Conservation (phyloP, 2,329 filamentous ascomycete genomes). For the Epichloe coenophiala region DNA sequence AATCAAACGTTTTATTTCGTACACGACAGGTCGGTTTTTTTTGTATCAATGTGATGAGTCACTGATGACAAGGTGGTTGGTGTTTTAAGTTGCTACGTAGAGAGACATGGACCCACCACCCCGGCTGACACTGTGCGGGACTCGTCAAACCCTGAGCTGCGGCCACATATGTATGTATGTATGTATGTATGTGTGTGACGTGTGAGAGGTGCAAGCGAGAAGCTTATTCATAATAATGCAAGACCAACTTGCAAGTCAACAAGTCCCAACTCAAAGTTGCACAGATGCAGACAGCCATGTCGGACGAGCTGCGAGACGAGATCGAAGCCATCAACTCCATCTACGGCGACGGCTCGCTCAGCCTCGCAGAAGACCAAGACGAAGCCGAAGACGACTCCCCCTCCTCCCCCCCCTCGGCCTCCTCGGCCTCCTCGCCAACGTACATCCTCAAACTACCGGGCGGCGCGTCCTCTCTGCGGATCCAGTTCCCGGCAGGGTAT, state of each 20-base stretch:
- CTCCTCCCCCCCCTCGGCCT: too few species aligned
- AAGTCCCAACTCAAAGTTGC: too few species aligned
- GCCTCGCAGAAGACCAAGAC: constrained; percentile 21
- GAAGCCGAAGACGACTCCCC: constrained; percentile 18
- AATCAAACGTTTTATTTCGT: not conserved
- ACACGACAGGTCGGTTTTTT: too few species aligned
- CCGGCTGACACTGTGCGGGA: not conserved
- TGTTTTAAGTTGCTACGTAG: too few species aligned
- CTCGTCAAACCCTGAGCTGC: not conserved
- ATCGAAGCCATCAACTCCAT: constrained; percentile 75
- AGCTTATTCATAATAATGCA: too few species aligned
- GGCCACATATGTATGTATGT: too few species aligned
- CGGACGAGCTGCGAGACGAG: constrained; percentile 55
- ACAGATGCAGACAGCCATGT: constrained; percentile 23
- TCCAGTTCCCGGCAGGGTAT: constrained; percentile 62
- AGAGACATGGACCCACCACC: not conserved
- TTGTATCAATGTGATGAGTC: too few species aligned
- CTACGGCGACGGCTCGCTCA: constrained; percentile 56
- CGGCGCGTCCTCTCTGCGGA: constrained; percentile 41
- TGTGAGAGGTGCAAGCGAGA: too few species aligned
- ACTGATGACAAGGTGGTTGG: too few species aligned
- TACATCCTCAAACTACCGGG: constrained; percentile 57
- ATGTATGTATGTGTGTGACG: too few species aligned
- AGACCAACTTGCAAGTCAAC: too few species aligned
- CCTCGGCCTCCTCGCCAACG: constrained; percentile 13